phyloP scores from a whole-genome alignment of 768 basidiomycete genomes.

The Lactarius hatsudake region DNA sequence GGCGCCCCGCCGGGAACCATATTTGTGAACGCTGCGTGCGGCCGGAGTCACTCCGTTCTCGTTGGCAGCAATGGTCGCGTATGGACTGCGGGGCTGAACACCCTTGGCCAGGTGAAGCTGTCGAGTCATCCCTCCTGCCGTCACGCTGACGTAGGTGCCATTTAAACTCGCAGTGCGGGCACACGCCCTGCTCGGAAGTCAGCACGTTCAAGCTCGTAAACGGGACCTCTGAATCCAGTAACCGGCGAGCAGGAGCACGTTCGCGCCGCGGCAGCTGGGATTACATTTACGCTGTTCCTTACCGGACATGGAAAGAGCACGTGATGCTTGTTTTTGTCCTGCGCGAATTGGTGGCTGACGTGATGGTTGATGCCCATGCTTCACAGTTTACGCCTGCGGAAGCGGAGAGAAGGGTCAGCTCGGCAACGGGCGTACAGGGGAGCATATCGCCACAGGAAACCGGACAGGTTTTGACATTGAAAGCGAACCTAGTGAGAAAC shows the following conservation, averaged over 20 bases:
- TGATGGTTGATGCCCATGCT: slow-evolving; percentile 1
- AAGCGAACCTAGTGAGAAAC: slow-evolving; percentile 55
- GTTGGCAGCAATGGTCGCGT: slow-evolving; percentile 78
- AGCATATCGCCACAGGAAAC: slow-evolving; percentile 82
- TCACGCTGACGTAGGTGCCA: not conserved
- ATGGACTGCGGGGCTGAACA: slow-evolving; percentile 84
- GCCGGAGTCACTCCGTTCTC: slow-evolving; percentile 77
- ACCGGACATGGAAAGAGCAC: slow-evolving; percentile 78
- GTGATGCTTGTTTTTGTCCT: slow-evolving; percentile 23
- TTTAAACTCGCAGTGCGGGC: slow-evolving; percentile 18
- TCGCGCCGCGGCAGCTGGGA: slow-evolving; percentile 74
- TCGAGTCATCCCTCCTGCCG: not conserved
- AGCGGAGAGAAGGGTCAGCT: slow-evolving; percentile 92
- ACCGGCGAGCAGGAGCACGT: slow-evolving; percentile 62
- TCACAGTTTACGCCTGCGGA: slow-evolving; percentile 80
- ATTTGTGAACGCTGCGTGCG: slow-evolving; percentile 83
- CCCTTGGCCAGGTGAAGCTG: slow-evolving; percentile 65
- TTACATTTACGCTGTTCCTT: slow-evolving; percentile 80
- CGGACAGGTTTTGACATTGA: slow-evolving; percentile 83
- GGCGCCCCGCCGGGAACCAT: slow-evolving; percentile 51
- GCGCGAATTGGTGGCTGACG: slow-evolving; percentile 10
- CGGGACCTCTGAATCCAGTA: slow-evolving; percentile 42
- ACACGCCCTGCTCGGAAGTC: slow-evolving; percentile 52
- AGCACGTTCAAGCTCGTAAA: slow-evolving; percentile 60
- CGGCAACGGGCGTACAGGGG: slow-evolving; percentile 91